A percentile compares a stretch with the other conserved stretches of the same genome.
phyloP scores from a whole-genome alignment of 2,329 filamentous ascomycete genomes.

The Teratosphaeria destructans region DNA sequence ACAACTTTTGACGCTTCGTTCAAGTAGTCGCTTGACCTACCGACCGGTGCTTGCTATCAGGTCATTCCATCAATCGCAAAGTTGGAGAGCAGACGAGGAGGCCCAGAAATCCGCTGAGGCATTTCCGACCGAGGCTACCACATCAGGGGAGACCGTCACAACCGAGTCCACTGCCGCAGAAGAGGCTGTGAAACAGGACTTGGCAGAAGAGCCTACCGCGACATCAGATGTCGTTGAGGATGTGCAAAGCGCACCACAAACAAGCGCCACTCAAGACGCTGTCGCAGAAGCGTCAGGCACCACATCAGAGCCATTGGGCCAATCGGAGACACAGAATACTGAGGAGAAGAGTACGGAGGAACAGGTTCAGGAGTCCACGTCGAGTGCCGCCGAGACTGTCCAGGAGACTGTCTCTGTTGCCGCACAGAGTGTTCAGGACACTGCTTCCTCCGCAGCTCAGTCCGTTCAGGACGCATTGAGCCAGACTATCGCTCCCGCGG shows the following conservation, averaged over 20 bases:
- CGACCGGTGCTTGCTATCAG: conserved; percentile 24
- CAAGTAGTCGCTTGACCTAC: conserved; percentile 14
- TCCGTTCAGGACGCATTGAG: conserved; percentile 5
- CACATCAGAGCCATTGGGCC: conserved; percentile 10
- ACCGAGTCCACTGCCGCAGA: conserved; percentile 16
- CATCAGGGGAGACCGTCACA: conserved; percentile 28
- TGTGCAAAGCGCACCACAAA: conserved; percentile 6
- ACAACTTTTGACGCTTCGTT: conserved; percentile 31
- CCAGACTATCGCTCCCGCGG: background rate
- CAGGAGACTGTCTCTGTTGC: conserved; percentile 9
- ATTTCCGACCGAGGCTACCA: conserved; percentile 15
- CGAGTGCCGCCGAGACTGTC: conserved; percentile 9
- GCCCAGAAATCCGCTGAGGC: conserved; percentile 16
- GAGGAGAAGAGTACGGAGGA: conserved; percentile 5
- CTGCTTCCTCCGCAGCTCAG: conserved; percentile 18
- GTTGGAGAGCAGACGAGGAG: conserved; percentile 29
- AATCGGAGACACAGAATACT: conserved; percentile 5
- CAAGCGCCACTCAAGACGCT: conserved; percentile 8
- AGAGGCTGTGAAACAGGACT: conserved; percentile 20
- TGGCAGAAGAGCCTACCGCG: conserved; percentile 14
- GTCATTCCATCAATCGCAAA: conserved; percentile 30
- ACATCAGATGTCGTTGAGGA: conserved; percentile 13
- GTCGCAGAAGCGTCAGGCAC: conserved; percentile 14
- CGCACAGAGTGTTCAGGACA: conserved; percentile 8
- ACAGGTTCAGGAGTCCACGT: conserved; percentile 6